Evolutionary conservation across 1,284 basidiomycete genomes (phyloP).

Genomic region (Mycena citricolor): DNA sequence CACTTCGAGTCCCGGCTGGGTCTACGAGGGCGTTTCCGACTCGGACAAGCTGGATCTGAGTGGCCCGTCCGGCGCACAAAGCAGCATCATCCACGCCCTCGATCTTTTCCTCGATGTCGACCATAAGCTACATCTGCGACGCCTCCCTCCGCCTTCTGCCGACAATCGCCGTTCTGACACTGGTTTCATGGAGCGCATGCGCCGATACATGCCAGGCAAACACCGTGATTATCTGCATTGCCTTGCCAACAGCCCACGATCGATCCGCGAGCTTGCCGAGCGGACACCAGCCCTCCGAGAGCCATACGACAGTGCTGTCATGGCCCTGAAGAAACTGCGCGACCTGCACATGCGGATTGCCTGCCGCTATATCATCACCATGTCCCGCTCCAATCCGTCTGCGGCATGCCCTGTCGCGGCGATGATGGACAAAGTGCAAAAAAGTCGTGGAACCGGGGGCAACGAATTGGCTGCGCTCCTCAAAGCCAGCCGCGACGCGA

Average conservation of each 20-base stretch:
- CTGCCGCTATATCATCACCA: slow-evolving; percentile 80
- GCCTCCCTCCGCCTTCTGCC: slow-evolving; percentile 68
- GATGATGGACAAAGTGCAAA: slow-evolving; percentile 54
- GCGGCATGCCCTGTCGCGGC: slow-evolving; percentile 53
- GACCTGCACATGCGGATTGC: slow-evolving; percentile 90
- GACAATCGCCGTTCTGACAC: slow-evolving; percentile 62
- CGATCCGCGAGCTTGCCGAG: slow-evolving; percentile 58
- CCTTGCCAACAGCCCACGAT: slow-evolving; percentile 45
- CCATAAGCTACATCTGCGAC: slow-evolving; percentile 73
- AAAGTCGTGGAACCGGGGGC: slow-evolving; percentile 80
- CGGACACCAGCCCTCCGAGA: slow-evolving; percentile 56
- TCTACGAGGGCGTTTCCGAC: slow-evolving; percentile 77
- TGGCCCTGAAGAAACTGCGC: slow-evolving; percentile 77
- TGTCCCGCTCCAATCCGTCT: slow-evolving; percentile 60
- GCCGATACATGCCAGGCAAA: slow-evolving; percentile 78
- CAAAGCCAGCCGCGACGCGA: slow-evolving; percentile 88
- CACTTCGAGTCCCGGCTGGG: slow-evolving; percentile 64
- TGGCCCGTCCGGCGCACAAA: slow-evolving; percentile 95
- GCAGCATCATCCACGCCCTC: slow-evolving; percentile 81
- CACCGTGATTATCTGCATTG: slow-evolving; percentile 67
- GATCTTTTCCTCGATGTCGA: slow-evolving; percentile 84
- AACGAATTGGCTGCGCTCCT: slow-evolving; percentile 79
- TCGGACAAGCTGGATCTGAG: slow-evolving; percentile 62
- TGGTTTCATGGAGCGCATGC: slow-evolving; percentile 82
- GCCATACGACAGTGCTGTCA: slow-evolving; percentile 79